Base-by-base conservation (phyloP, 129 eudicot species). In the Artemisia tridentata region DNA sequence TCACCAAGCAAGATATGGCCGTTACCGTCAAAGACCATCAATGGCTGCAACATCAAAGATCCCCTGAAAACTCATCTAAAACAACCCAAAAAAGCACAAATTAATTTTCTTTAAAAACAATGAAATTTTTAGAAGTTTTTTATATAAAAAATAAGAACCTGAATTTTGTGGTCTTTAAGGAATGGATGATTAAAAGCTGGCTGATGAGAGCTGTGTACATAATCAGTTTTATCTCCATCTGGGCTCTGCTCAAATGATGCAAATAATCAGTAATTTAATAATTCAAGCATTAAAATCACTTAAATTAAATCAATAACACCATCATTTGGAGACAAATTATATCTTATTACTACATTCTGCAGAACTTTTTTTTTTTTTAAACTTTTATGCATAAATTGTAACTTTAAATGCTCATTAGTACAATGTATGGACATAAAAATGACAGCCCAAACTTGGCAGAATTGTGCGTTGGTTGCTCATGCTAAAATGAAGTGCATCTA, bases 131-230 rank as follows among this genome's bases (percentile, higher is more conserved):
- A 67, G 23, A 68, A 25, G 13, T 46, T 58, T 19, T 23, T 15
- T 14, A 0, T 51, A 51, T 15, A 17, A 55, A 29, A 61, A 5
- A 34, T 7, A 16, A 8, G 19, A 51, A 91, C 96, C 97, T 91
- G 97, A 67, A 92, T 86, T 79, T 90, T 92, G 79, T 92, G 98
- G 80, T 92, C 92, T 82, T 86, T 92, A 70, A 92, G 98, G 61
- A 86, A 92, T 17, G 96, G 98, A 46, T 92, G 98, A 78, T 92
- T 96, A 81, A 92, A 86, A 56, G 98, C 98, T 60, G 98, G 96
- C 80, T 88, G 98, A 6, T 92, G 88, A 77, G 96, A 80, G 80
- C 88, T 88, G 84, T 70, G 96, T 46, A 92, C 87, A 73, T 95
- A 92, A 72, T 92, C 98, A 64, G 88, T 92, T 16, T 58, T 77